Evolutionary conservation across 495 filamentous ascomycete genomes (phyloP).

Genomic region (Penicillium cosmopolitanum): DNA sequence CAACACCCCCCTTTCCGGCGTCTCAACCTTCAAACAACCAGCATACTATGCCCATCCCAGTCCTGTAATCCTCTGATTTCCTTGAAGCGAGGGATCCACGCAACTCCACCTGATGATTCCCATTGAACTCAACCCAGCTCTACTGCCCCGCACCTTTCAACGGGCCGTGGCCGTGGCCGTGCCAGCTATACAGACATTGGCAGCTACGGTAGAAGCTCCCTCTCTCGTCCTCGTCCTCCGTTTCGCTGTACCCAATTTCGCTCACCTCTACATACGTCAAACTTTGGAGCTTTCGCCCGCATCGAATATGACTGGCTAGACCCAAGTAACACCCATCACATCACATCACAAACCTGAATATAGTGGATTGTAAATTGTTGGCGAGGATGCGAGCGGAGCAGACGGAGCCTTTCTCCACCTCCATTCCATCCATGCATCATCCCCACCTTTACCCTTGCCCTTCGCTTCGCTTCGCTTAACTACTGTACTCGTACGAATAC

Average conservation of each 20-base stretch:
- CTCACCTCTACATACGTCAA: neutral
- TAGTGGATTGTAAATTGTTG: neutral
- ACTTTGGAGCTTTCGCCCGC: neutral
- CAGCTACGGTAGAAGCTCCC: neutral
- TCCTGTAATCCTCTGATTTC: neutral
- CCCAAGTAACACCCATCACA: neutral
- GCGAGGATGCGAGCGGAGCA: neutral
- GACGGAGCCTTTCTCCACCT: neutral
- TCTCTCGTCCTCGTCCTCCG: no score
- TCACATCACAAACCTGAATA: neutral
- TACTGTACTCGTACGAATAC: no score
- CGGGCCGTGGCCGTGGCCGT: constrained; percentile 15
- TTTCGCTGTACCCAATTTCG: no score
- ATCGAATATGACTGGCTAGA: neutral
- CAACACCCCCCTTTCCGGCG: neutral
- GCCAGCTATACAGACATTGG: constrained; percentile 11
- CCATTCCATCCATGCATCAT: neutral
- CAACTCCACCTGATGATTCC: neutral
- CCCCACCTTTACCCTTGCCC: neutral
- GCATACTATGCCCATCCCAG: neutral
- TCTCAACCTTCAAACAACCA: neutral
- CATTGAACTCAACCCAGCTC: neutral
- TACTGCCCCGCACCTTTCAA: constrained; percentile 4
- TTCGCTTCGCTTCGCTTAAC: no score
- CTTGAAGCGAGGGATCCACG: neutral